Percentiles rank a stretch among this genome's conserved stretches.
phyloP scores from a whole-genome alignment of 257 asterid genomes.

The Galeopsis tetrahit region DNA sequence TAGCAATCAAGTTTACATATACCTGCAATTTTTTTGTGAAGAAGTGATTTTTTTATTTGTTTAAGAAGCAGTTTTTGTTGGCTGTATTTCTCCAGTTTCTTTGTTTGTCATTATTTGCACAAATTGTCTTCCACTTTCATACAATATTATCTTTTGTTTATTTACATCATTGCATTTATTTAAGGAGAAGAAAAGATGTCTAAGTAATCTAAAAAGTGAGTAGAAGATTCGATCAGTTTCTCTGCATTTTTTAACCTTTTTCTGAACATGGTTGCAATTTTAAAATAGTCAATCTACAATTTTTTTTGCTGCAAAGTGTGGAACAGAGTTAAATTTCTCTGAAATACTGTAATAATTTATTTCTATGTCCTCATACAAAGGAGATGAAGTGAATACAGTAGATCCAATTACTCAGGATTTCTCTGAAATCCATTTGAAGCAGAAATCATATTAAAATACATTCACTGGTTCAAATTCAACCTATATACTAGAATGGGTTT shows the following conservation, averaged over 20 bases:
- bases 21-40: too few relatives aligned
- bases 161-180: not conserved
- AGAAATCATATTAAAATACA: not conserved
- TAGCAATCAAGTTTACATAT: too few relatives aligned
- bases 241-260: not conserved
- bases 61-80: too few relatives aligned
- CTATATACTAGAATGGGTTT: slow-evolving; percentile 25
- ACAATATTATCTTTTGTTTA: too few relatives aligned
- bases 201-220: not conserved
- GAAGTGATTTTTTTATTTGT: too few relatives aligned
- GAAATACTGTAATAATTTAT: slow-evolving; percentile 3
- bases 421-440: not conserved
- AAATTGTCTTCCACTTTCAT: too few relatives aligned
- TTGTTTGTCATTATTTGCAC: too few relatives aligned
- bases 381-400: not conserved
- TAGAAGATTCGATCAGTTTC: not conserved
- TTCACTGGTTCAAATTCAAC: not conserved
- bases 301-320: not conserved
- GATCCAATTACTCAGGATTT: not conserved
- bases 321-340: not conserved
- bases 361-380: not conserved
- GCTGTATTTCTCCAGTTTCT: too few relatives aligned
- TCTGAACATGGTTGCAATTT: not conserved
- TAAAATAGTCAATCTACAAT: not conserved
- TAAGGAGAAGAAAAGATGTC: not conserved